Base-by-base conservation (phyloP, 1,139 yeast genomes). In the Magnusiomyces fungicola region DNA sequence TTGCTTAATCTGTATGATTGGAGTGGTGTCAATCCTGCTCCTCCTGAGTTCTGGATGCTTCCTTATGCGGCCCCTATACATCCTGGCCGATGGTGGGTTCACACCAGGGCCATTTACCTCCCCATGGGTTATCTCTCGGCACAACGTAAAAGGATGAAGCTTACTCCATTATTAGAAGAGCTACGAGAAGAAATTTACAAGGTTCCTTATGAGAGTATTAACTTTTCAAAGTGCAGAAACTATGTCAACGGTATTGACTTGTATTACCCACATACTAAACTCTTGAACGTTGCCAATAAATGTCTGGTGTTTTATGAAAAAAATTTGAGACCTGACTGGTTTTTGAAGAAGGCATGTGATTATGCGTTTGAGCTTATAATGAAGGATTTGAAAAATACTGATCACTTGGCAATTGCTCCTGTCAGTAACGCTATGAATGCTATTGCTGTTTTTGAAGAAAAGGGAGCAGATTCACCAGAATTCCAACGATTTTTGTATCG, bases 11-110 rank as follows among this genome's bases (percentile, higher is more conserved):
- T 92, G 48, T 94, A 90, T 63, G 80, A 79, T 36, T 94, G 97
- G 96, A 95, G 85, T 56, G 98, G 98, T 46, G 96, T 92, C 6
- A 94, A 94, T 59, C 98, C 99, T 2, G 95, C 96, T 1, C 98
- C 98, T 2, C 94, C 97, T 1, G 99, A 94, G 65, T 69, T 90
- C 48, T 94, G 96, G 95, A 69, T 84, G 56, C 68, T 92, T 45
- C 99, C 98, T 1, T 86, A 88, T 56, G 63, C 74, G 47, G 60
- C 83, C 1, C 95, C 96, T 0, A 72, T 89, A 39, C 98, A 92
- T 63, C 98, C 99, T 1, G 95, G 92, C 27, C 77, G 88, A 62
- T 94, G 97, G 98, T 94, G 99, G 99, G 97, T 92, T 27, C 99
- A 94, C 62, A 92, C 97, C 0, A 72, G 99, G 51, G 96, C 95